These are phyloP conservation scores for Sequoiadendron giganteum DNA, from an alignment of 75 land plant species.

Conservation along the genomic window DNA sequence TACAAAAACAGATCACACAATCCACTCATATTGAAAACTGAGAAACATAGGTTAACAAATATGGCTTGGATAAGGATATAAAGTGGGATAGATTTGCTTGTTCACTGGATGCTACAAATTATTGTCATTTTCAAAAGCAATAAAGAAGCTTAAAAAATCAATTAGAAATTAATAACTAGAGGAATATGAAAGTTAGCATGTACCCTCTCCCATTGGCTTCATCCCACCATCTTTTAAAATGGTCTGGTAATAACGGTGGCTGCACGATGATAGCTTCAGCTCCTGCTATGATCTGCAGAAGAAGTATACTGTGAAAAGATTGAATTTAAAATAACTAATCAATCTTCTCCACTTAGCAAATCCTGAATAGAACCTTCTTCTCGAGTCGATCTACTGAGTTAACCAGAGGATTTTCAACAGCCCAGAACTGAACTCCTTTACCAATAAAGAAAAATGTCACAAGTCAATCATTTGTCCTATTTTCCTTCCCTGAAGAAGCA, in stretches of 20 bases:
- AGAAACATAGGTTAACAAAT: background rate
- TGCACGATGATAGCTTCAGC: slow-evolving; percentile 35
- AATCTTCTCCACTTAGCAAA: background rate
- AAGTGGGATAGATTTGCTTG: background rate
- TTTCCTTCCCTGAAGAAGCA: background rate
- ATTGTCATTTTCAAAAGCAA: background rate
- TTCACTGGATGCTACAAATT: background rate
- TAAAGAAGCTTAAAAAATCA: background rate
- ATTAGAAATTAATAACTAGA: background rate
- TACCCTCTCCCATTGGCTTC: slow-evolving; percentile 29
- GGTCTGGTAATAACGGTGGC: slow-evolving; percentile 31
- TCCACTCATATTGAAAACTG: background rate
- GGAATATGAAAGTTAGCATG: background rate
- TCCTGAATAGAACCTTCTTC: slow-evolving; percentile 21
- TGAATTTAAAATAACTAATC: background rate
- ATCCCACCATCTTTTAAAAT: slow-evolving; percentile 28
- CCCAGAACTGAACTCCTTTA: slow-evolving; percentile 34
- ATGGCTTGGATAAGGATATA: background rate
- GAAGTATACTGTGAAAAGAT: background rate
- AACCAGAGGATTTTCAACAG: slow-evolving; percentile 35
- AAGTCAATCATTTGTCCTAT: slow-evolving; percentile 12
- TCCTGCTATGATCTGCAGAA: slow-evolving; percentile 24
- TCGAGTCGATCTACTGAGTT: slow-evolving; percentile 33
- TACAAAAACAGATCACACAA: background rate
- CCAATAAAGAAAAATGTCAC: slow-evolving; percentile 17